These are phyloP conservation scores for Claviceps sp. DNA, from an alignment of 2,329 filamentous ascomycete species.

Conservation along the genomic window DNA sequence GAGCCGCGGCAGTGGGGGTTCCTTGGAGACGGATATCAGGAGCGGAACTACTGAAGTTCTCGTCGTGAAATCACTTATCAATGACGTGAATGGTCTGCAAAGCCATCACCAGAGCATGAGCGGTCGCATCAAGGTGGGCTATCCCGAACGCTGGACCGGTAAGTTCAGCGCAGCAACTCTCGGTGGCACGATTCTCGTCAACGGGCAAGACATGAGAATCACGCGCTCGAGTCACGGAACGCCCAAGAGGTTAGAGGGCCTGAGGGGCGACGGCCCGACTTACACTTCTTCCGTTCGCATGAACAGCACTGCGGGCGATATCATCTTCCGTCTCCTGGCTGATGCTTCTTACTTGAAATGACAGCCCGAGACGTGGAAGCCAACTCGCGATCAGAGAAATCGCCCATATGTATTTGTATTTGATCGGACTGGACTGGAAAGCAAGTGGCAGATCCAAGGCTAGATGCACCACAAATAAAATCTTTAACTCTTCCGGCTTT, in stretches of 20 bases:
- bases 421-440: too few species aligned
- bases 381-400: too few species aligned
- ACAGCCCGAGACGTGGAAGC: too few species aligned
- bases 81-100: conserved; percentile 21
- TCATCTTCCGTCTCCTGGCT: conserved; percentile 12
- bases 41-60: conserved; percentile 27
- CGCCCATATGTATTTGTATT: too few species aligned
- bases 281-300: conserved; percentile 18
- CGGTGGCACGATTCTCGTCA: conserved; percentile 25
- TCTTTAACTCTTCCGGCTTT: too few species aligned
- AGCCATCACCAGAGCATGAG: conserved; percentile 31
- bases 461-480: too few species aligned
- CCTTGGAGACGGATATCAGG: conserved; percentile 27
- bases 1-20: conserved; percentile 11
- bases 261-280: conserved; percentile 24
- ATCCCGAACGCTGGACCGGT: conserved; percentile 38
- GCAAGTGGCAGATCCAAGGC: too few species aligned
- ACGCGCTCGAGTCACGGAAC: conserved; percentile 19
- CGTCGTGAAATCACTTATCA: conserved; percentile 7
- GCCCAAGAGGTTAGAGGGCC: conserved; percentile 20
- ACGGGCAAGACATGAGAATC: conserved; percentile 30
- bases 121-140: conserved; percentile 28
- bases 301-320: conserved; percentile 17
- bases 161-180: conserved; percentile 24
- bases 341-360: too few species aligned